A percentile compares a stretch with the other conserved stretches of the same genome.
Evolutionary conservation across 148 eudicot genomes (phyloP).

Genomic region (Fallopia convolvulus): DNA sequence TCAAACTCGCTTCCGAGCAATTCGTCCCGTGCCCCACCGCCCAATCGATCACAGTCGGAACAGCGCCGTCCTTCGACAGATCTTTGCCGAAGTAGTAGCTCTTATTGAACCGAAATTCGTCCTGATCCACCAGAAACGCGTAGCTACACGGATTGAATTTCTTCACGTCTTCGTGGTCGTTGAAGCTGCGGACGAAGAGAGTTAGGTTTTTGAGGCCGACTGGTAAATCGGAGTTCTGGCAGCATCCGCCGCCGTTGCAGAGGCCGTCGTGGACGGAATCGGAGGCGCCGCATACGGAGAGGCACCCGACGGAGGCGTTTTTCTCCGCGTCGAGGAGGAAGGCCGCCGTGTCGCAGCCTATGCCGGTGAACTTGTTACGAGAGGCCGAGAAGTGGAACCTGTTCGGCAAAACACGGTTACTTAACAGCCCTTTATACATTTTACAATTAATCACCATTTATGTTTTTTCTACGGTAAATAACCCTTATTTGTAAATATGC

Average conservation of each 20-base stretch:
- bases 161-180: background rate
- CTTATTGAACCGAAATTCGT: background rate
- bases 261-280: background rate
- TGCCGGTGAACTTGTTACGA: slow-evolving; percentile 8
- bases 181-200: background rate
- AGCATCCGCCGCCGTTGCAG: slow-evolving; percentile 2
- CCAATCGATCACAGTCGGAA: slow-evolving; percentile 7
- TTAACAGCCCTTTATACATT: too few species aligned
- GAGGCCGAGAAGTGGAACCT: background rate
- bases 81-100: background rate
- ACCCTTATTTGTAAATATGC: too few species aligned
- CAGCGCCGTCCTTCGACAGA: background rate
- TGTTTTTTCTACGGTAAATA: too few species aligned
- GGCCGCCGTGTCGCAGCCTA: slow-evolving; percentile 7
- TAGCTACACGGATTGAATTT: slow-evolving; percentile 8
- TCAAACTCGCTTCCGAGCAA: background rate
- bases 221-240: slow-evolving; percentile 4
- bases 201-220: background rate
- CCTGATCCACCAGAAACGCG: slow-evolving; percentile 7
- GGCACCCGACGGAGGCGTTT: background rate
- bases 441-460: too few species aligned
- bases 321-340: background rate
- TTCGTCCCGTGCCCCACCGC: slow-evolving; percentile 3
- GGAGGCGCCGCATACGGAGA: background rate
- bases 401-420: background rate